A percentile compares a stretch with the other conserved stretches of the same genome.
phyloP scores from a whole-genome alignment of 345 rosid genomes.

The Populus davidiana region DNA sequence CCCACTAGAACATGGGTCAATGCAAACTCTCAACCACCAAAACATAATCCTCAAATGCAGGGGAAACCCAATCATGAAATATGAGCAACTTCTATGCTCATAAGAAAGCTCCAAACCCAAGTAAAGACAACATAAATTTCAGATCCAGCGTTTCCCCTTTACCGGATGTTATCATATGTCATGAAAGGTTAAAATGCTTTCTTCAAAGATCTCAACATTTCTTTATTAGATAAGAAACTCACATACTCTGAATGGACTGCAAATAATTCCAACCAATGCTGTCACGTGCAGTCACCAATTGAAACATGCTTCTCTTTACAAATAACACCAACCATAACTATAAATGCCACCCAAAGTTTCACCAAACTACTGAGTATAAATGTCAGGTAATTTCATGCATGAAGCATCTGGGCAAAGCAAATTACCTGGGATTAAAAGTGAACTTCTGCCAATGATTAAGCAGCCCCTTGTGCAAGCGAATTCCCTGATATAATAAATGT shows the following conservation, averaged over 20 bases:
- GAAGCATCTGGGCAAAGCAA: constrained; percentile 7
- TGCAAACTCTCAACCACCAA: neutral
- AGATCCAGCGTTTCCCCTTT: neutral
- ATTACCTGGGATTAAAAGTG: constrained; percentile 93
- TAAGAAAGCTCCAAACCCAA: neutral
- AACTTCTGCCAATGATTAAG: constrained; percentile 95
- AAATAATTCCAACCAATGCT: neutral
- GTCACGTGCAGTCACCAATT: neutral
- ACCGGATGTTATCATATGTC: neutral
- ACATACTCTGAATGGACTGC: neutral
- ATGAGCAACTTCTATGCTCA: neutral
- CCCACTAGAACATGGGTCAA: neutral
- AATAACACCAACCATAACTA: neutral
- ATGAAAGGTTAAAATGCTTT: neutral
- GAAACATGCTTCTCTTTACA: neutral
- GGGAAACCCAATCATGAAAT: neutral
- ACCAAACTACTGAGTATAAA: neutral
- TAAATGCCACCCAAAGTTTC: neutral
- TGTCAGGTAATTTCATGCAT: neutral
- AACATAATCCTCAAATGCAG: neutral
- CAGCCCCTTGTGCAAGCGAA: constrained; percentile 75
- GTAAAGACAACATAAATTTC: neutral
- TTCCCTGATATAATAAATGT: constrained; percentile 51
- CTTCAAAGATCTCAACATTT: neutral
- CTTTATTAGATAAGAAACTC: neutral